phyloP scores from a whole-genome alignment of 306 rosid species.

The Castanea mollissima region DNA sequence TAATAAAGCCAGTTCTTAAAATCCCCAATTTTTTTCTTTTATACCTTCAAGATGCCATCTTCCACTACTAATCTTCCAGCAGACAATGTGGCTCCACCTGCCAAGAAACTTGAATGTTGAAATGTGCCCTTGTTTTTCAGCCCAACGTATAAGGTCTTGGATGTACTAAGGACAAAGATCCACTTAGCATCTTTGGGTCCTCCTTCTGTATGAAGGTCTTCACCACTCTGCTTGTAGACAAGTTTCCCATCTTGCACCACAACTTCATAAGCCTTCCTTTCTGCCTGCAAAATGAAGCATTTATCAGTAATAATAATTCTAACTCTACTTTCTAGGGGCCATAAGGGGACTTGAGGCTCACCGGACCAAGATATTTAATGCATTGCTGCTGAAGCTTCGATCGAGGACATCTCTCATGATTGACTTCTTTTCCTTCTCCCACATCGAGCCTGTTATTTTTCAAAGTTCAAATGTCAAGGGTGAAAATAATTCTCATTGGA shows the following conservation, averaged over 20 bases:
- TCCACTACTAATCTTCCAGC: constrained; percentile 80
- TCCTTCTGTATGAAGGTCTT: constrained; percentile 47
- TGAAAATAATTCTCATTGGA: constrained; percentile 2
- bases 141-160: constrained; percentile 73
- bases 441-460: constrained; percentile 71
- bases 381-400: constrained; percentile 75
- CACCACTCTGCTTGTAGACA: constrained; percentile 42
- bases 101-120: constrained; percentile 93
- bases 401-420: constrained; percentile 56
- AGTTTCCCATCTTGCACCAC: constrained; percentile 55
- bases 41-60: constrained; percentile 73
- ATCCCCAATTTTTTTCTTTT: neutral
- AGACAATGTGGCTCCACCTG: constrained; percentile 90
- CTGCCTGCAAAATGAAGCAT: constrained; percentile 46
- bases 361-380: constrained; percentile 90
- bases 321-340: neutral
- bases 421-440: constrained; percentile 72
- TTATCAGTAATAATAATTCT: neutral
- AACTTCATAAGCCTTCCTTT: constrained; percentile 61
- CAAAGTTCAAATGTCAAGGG: constrained; percentile 8
- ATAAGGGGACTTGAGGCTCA: constrained; percentile 34
- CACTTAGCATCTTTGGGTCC: constrained; percentile 53
- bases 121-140: constrained; percentile 80
- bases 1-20: neutral
- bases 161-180: constrained; percentile 83